phyloP scores from a whole-genome alignment of 768 basidiomycete species.

The Tulasnella calospora region DNA sequence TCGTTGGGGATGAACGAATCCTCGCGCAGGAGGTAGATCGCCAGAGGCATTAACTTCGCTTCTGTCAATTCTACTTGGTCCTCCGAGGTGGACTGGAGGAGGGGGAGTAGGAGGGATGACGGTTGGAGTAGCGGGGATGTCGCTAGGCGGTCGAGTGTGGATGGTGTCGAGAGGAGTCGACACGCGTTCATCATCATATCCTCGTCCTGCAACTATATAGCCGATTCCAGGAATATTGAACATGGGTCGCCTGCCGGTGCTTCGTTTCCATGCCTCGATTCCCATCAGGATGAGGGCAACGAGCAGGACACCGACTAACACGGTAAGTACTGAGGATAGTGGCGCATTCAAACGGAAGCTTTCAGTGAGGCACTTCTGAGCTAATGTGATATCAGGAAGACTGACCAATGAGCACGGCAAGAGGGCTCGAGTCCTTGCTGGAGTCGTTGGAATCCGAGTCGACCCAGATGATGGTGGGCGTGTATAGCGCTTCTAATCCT shows the following conservation, averaged over 20 bases:
- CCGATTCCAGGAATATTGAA: neutral
- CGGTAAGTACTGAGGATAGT: neutral
- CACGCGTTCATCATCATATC: neutral
- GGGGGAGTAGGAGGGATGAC: neutral
- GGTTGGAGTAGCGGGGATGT: neutral
- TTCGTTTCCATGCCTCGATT: neutral
- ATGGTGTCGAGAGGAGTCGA: neutral
- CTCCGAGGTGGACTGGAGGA: neutral
- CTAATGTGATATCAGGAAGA: neutral
- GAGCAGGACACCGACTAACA: neutral
- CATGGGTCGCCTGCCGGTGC: neutral
- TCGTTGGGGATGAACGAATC: neutral
- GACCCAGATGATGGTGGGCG: neutral
- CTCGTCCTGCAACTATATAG: neutral
- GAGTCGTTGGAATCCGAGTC: neutral
- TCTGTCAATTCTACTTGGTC: neutral
- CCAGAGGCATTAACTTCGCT: neutral
- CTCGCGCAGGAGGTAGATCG: neutral
- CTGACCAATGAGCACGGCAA: neutral
- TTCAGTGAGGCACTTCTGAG: neutral
- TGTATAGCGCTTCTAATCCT: neutral
- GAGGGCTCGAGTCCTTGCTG: neutral
- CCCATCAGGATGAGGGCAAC: neutral
- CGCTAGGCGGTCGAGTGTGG: neutral
- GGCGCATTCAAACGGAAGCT: neutral